Percentiles rank a stretch among this genome's conserved stretches.
Conservation (phyloP, 306 rosid species). For the Inga laurina region DNA sequence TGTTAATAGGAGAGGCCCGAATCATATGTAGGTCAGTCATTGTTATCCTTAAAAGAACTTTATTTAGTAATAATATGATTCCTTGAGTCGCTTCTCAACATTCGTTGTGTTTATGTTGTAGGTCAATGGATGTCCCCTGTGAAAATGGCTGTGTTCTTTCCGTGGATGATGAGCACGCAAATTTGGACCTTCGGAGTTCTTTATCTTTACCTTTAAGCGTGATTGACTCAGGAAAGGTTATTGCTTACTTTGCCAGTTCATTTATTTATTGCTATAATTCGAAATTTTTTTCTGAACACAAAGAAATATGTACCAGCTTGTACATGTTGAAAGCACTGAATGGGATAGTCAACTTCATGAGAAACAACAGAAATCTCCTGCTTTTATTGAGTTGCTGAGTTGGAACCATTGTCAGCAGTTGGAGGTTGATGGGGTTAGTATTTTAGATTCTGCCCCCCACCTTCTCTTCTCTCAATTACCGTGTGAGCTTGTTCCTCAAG, state of each 20-base stretch:
- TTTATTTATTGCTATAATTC: background rate
- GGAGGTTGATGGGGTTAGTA: conserved; percentile 49
- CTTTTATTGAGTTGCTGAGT: conserved; percentile 38
- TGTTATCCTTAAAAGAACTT: background rate
- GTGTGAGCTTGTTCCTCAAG: background rate
- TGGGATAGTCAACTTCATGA: conserved; percentile 48
- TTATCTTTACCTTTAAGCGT: conserved; percentile 55
- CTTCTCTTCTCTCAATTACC: background rate
- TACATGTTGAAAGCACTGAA: conserved; percentile 42
- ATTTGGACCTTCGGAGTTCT: conserved; percentile 46
- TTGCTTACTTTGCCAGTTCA: background rate
- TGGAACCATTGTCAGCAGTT: conserved; percentile 35
- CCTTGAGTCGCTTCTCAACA: background rate
- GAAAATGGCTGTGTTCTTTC: conserved; percentile 47
- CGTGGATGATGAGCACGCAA: conserved; percentile 31
- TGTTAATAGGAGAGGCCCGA: conserved; percentile 52
- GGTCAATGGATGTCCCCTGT: conserved; percentile 49
- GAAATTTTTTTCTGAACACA: background rate
- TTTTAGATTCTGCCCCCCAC: background rate
- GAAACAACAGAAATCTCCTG: conserved; percentile 48
- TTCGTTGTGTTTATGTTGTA: conserved; percentile 23
- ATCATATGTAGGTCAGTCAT: conserved; percentile 59
- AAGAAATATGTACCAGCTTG: conserved; percentile 42
- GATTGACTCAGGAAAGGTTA: conserved; percentile 60
- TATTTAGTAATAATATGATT: background rate